Percentiles rank a stretch among this genome's conserved stretches.
Evolutionary conservation across 352 stramenopile species (phyloP).

Genomic region (Globisporangium nodosum): DNA sequence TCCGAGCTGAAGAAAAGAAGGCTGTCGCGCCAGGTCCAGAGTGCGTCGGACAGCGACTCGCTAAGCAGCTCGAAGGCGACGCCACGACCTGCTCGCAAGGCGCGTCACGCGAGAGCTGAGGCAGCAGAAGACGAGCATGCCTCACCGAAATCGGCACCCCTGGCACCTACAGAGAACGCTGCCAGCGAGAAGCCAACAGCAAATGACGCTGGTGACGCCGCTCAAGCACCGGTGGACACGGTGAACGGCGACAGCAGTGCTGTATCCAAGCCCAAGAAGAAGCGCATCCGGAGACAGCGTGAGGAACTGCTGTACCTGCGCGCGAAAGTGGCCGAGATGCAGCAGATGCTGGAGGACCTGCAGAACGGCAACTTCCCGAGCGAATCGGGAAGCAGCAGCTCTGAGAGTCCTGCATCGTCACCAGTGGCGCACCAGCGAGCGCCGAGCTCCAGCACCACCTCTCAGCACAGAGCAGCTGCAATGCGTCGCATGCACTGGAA

Average conservation of each 20-base stretch:
- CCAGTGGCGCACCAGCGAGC: background rate
- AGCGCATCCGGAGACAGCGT: slow-evolving; percentile 9
- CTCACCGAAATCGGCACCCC: no score
- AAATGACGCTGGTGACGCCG: background rate
- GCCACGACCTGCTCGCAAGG: no score
- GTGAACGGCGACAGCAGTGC: background rate
- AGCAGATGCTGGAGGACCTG: slow-evolving; percentile 3
- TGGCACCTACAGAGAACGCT: no score
- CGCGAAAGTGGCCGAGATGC: slow-evolving; percentile 9
- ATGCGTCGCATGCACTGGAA: slow-evolving; percentile 18
- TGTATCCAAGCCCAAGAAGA: slow-evolving; percentile 7
- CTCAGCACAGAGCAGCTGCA: background rate
- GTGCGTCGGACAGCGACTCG: no score
- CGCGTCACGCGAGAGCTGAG: no score
- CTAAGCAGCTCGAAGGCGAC: no score
- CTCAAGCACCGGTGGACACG: background rate
- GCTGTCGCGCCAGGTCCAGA: background rate
- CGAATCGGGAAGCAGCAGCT: background rate
- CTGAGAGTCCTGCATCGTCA: background rate
- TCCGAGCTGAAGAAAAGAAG: background rate
- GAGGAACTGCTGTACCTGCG: slow-evolving; percentile 10
- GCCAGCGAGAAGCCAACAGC: background rate
- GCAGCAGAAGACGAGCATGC: no score
- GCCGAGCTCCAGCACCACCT: background rate
- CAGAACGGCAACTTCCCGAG: background rate